These are phyloP conservation scores for Dillenia turbinata DNA, from an alignment of 164 flowering plant species.

Conservation along the genomic window DNA sequence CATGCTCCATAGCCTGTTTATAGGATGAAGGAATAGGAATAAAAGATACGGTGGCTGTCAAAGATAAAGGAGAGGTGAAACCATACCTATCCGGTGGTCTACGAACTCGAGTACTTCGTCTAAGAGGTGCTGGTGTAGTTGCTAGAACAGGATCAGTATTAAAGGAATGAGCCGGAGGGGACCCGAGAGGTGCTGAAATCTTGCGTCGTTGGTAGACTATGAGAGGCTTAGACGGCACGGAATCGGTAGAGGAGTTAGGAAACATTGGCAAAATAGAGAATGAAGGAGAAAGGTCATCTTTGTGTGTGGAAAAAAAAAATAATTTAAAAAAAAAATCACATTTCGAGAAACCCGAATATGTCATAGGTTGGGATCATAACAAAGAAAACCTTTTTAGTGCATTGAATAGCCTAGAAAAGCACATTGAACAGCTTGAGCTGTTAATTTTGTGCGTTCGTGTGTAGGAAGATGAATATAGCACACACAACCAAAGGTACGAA, in stretches of 20 bases:
- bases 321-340: constrained; percentile 1
- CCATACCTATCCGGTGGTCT: background rate
- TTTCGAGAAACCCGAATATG: too few relatives aligned
- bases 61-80: background rate
- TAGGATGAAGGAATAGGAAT: background rate
- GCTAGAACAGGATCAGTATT: too few relatives aligned
- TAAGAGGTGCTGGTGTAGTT: too few relatives aligned
- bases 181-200: too few relatives aligned
- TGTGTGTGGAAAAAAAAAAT: background rate
- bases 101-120: too few relatives aligned
- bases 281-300: constrained; percentile 1
- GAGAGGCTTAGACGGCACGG: too few relatives aligned
- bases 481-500: constrained; percentile 6
- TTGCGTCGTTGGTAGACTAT: too few relatives aligned
- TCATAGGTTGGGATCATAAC: too few relatives aligned
- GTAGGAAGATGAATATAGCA: constrained; percentile 15
- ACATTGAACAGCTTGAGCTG: constrained; percentile 8
- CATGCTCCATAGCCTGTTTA: background rate
- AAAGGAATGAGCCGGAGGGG: too few relatives aligned
- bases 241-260: too few relatives aligned
- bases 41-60: background rate
- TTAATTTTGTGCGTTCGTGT: background rate
- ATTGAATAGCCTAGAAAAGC: constrained; percentile 11
- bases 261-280: too few relatives aligned
- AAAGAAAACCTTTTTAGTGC: too few relatives aligned